Evolutionary conservation across 2,329 filamentous ascomycete species (phyloP), one percentile per base, ranked within the genome.

Genomic region (Cladosporium sp.): DNA sequence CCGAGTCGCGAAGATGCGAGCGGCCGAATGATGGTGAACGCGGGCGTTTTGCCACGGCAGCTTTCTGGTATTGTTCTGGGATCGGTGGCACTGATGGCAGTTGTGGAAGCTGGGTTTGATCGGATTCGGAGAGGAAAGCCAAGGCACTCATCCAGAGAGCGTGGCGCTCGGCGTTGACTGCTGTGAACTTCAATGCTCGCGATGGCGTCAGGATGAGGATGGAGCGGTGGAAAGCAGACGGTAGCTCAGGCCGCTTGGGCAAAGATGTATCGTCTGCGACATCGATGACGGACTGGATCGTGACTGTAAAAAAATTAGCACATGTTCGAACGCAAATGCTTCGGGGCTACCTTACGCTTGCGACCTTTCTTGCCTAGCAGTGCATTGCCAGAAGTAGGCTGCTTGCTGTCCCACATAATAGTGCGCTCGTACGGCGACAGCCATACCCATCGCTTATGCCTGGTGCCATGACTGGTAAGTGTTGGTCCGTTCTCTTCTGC

Each of bases 371-470:
- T 99, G 64, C 94, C 94, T 80, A 97, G 82, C 73, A 99, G 75
- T 32, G 92, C 93, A 66, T 85, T 88, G 32, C 92, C 91, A 65
- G 87, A 91, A 9, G 87, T 90, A 15, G 94, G 94, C 74, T 99
- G 94, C 79, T 96, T 97, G 80, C 89, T 96, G 74, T 93, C 97
- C 94, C 94, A 99, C 73, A 99, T 90, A 60, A 99, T 93, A 12
- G 93, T 88, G 61, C 92, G 83, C 74, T 99, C 94, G 69, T 99
- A 97, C 2, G 94, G 94, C 17, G 93, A 94, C 62, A 99, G 83
- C 94, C 94, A 99, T 1, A 99, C 94, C 94, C 94, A 99, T 72
- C 94, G 83, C 77, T 92, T 97, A 72, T 99, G 94, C 28, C 94
- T 77, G 4, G 82, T 88, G 63, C 84, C 84, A 65, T 82, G 84